Evolutionary conservation across 148 eudicot species (phyloP).

Genomic region (Hydrangea macrophylla): DNA sequence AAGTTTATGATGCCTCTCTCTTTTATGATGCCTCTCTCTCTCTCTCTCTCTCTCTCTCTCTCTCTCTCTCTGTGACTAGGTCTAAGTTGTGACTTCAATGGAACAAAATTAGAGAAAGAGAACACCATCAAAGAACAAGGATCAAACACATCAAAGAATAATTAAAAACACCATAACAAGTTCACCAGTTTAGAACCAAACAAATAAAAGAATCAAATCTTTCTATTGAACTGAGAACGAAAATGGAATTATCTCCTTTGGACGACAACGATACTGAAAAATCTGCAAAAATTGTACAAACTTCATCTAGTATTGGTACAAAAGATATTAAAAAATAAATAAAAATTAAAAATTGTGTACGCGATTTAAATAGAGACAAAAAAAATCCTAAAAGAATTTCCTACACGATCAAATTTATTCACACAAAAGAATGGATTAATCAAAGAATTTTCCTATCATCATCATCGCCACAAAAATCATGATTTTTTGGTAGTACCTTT

Average conservation of each 20-base stretch:
- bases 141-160: no score
- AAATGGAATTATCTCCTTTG: constrained; percentile 3
- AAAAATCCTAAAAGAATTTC: constrained; percentile 21
- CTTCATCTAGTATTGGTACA: constrained; percentile 9
- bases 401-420: constrained; percentile 27
- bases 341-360: no score
- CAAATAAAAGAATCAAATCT: no score
- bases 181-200: neutral
- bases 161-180: neutral
- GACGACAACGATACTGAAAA: neutral
- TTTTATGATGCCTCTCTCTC: no score
- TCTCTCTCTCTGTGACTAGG: neutral
- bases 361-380: constrained; percentile 1
- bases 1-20: no score
- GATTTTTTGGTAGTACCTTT: constrained; percentile 18
- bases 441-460: constrained; percentile 25
- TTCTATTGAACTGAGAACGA: no score
- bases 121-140: no score
- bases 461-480: no score
- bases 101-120: neutral
- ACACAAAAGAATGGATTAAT: constrained; percentile 38
- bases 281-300: constrained; percentile 17
- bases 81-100: neutral
- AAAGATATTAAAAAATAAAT: constrained; percentile 5
- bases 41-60: no score